Evolutionary conservation across 2,329 filamentous ascomycete species (phyloP), one percentile per base, ranked within the genome.

Genomic region (Phialophora tarda): DNA sequence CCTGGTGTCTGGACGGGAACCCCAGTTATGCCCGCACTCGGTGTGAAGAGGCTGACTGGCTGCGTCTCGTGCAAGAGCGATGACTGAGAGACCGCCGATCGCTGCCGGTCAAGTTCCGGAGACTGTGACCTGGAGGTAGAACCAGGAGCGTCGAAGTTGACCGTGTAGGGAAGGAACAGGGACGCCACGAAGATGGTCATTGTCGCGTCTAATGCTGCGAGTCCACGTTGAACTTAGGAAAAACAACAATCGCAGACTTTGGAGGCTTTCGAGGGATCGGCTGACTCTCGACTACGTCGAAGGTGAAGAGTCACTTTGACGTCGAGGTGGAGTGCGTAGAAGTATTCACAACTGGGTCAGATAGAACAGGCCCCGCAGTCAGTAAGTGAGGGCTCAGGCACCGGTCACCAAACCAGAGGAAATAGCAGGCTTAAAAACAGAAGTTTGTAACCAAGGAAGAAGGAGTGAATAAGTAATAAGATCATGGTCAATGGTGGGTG

Each of bases 111-210:
- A 24, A 51, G 38, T 38, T 57, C 55, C 17, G 57, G 70, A 53
- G 64, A 66, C 48, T 51, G 59, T 24, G 63, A 41, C 21, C 56
- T 47, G 17, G 67, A 63, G 2, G 28, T 14, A 26, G 53, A 51
- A 17, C 55, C 38, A 6, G 64, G 60, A 64, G 91, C 83, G 72
- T 89, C 89, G 78, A 98, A 98, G 78, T 96, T 89, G 74, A 97
- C 84, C 48, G 94, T 98, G 78, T 96, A 93, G 38, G 94, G 94
- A 41, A 97, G 86, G 77, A 97, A 97, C 84, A 88, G 79, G 34
- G 85, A 86, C 63, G 83, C 85, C 59, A 87, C 82, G 71, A 87
- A 86, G 75, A 86, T 82, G 6, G 85, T 86, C 86, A 88, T 88
- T 51, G 63, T 66, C 26, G 32, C 62, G 51, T 48, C 26, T 21